Base-by-base conservation (phyloP, 306 rosid genomes). In the Ammopiptanthus mongolicus region DNA sequence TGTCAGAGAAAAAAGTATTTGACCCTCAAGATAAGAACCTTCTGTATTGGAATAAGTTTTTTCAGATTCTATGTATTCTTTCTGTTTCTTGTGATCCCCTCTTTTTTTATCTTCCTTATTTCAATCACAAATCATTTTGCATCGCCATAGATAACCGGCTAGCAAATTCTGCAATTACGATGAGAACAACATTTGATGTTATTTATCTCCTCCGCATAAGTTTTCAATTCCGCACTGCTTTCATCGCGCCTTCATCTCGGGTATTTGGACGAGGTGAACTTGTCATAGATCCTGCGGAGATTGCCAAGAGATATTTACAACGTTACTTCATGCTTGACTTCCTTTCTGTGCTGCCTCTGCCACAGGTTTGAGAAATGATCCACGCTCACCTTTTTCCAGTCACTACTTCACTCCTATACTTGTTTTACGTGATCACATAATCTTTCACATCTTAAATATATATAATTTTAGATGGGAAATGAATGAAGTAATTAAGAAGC, bases 211-310 rank as follows among this genome's bases (percentile, higher is more conserved):
- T 95, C 6, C 91, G 95, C 4, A 89, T 95, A 63, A 82, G 55
- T 55, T 88, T 95, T 5, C 96, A 91, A 55, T 90, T 91, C 69
- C 87, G 96, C 8, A 91, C 98, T 4, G 98, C 98, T 58, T 95
- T 63, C 59, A 88, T 95, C 36, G 96, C 96, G 0, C 98, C 98
- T 10, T 91, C 97, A 0, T 95, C 98, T 39, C 80, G 97, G 53
- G 97, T 95, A 39, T 91, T 95, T 25, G 98, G 98, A 37, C 80
- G 98, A 81, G 98, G 98, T 47, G 98, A 95, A 74, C 98, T 95
- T 53, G 98, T 95, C 28, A 95, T 90, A 34, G 97, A 91, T 79
- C 88, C 97, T 71, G 46, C 81, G 17, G 55, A 91, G 84, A 95
- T 91, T 57, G 98, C 95, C 3, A 76, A 46, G 78, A 80, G 97